These are phyloP conservation scores for Plasmodium malariae DNA, from an alignment of 169 alveolate genomes.

Conservation along the genomic window DNA sequence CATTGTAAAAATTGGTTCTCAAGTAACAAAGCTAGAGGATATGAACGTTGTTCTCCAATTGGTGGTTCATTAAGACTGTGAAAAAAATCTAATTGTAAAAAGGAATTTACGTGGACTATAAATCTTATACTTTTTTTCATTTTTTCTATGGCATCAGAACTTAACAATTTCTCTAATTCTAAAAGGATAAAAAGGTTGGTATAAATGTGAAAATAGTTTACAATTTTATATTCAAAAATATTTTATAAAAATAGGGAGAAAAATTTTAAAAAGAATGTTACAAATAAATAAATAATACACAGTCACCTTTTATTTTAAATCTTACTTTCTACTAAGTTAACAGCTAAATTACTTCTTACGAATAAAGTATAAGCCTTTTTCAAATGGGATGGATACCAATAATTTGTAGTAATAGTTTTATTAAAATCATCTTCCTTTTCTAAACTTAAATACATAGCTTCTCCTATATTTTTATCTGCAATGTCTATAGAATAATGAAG, in stretches of 20 bases:
- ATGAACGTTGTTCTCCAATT: neutral
- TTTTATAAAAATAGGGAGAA: neutral
- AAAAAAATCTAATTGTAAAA: conserved; percentile 59
- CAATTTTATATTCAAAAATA: conserved; percentile 1
- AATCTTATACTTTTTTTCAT: conserved; percentile 25
- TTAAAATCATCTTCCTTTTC: conserved; percentile 19
- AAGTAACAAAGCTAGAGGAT: conserved; percentile 27
- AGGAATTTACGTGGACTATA: conserved; percentile 50
- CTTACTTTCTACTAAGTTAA: conserved; percentile 38
- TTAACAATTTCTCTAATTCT: conserved; percentile 42
- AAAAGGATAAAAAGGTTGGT: neutral
- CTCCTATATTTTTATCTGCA: conserved; percentile 12
- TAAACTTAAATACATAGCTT: conserved; percentile 56
- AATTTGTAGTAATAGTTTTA: conserved; percentile 13
- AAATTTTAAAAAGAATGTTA: neutral
- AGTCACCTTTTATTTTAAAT: neutral
- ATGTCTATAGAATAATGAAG: conserved; percentile 21
- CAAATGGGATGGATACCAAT: conserved; percentile 54
- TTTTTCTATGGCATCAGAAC: conserved; percentile 16
- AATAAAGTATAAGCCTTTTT: conserved; percentile 49
- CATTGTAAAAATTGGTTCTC: conserved; percentile 24
- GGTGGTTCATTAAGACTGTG: conserved; percentile 47
- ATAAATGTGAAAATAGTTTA: neutral
- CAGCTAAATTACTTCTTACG: conserved; percentile 1
- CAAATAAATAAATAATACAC: neutral